These are phyloP conservation scores for Silene conica DNA, from an alignment of 148 eudicot genomes.

Conservation along the genomic window DNA sequence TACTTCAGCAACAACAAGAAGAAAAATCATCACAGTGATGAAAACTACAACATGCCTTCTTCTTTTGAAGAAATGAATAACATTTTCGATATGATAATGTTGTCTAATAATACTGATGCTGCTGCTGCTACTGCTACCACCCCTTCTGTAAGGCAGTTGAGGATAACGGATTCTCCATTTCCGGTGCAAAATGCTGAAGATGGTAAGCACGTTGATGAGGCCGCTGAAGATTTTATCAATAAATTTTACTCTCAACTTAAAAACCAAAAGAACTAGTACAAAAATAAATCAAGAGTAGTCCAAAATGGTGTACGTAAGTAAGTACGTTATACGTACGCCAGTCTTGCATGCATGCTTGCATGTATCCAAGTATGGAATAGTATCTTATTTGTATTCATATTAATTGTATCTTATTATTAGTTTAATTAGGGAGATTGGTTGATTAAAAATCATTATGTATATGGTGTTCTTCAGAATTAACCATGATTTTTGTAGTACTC, in stretches of 20 bases:
- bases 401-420: background rate
- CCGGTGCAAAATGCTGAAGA: constrained; percentile 34
- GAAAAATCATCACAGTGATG: background rate
- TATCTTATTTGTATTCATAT: background rate
- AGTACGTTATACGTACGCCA: too few relatives aligned
- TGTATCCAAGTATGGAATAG: background rate
- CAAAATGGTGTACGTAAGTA: background rate
- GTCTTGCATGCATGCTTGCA: constrained; percentile 1
- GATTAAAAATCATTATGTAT: background rate
- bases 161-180: constrained; percentile 72
- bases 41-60: constrained; percentile 2
- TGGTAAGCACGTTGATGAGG: constrained; percentile 46
- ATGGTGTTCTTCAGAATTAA: constrained; percentile 3
- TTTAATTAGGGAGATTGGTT: background rate
- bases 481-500: background rate
- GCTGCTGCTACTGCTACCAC: too few relatives aligned
- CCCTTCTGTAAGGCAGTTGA: constrained; percentile 38
- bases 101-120: constrained; percentile 10
- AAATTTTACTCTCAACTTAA: constrained; percentile 53
- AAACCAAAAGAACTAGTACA: constrained; percentile 24
- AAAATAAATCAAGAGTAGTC: too few relatives aligned
- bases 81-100: constrained; percentile 36
- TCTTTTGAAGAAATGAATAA: constrained; percentile 8
- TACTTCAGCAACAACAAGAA: constrained; percentile 24
- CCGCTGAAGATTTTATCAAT: constrained; percentile 62